Percentiles rank a stretch among this genome's conserved stretches.
Conservation (phyloP, 2,329 filamentous ascomycete species). For the Sporothrix brasiliensis region DNA sequence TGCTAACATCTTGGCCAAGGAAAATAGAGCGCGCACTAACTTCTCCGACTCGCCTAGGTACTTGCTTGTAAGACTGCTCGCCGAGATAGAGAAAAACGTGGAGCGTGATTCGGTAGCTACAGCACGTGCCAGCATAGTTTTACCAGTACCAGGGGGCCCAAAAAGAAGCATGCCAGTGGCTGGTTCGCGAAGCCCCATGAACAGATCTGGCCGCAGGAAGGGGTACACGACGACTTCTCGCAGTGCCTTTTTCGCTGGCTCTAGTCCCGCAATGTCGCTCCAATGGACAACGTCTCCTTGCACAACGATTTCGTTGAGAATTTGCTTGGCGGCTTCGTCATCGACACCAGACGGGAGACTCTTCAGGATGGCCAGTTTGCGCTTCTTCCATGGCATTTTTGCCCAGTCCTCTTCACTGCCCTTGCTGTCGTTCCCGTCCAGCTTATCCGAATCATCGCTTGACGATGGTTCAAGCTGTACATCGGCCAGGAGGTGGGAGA, state of each 20-base stretch:
- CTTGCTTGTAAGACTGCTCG: slow-evolving; percentile 91
- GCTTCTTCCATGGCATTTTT: slow-evolving; percentile 57
- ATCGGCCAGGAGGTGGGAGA: slow-evolving; percentile 34
- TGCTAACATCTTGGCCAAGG: slow-evolving; percentile 82
- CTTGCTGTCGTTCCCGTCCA: slow-evolving; percentile 27
- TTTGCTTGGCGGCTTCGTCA: slow-evolving; percentile 79
- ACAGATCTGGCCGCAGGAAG: slow-evolving; percentile 90
- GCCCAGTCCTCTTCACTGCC: slow-evolving; percentile 25
- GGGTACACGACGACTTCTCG: slow-evolving; percentile 97
- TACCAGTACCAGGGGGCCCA: slow-evolving; percentile 95
- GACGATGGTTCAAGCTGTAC: slow-evolving; percentile 34
- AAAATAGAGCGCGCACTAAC: slow-evolving; percentile 87
- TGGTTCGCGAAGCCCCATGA: slow-evolving; percentile 92
- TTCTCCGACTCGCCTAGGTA: slow-evolving; percentile 97
- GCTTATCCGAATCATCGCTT: slow-evolving; percentile 33
- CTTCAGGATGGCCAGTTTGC: slow-evolving; percentile 68
- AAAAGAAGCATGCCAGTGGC: slow-evolving; percentile 95
- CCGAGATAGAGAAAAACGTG: slow-evolving; percentile 96
- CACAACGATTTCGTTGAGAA: slow-evolving; percentile 93
- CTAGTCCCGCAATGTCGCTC: slow-evolving; percentile 88
- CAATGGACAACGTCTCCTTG: slow-evolving; percentile 94
- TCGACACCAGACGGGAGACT: slow-evolving; percentile 82
- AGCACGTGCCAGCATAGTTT: slow-evolving; percentile 94
- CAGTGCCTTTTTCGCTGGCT: slow-evolving; percentile 85
- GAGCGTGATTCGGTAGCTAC: slow-evolving; percentile 93